Base-by-base conservation (phyloP, 176 grass and related monocot genomes). In the Microstegium vimineum region DNA sequence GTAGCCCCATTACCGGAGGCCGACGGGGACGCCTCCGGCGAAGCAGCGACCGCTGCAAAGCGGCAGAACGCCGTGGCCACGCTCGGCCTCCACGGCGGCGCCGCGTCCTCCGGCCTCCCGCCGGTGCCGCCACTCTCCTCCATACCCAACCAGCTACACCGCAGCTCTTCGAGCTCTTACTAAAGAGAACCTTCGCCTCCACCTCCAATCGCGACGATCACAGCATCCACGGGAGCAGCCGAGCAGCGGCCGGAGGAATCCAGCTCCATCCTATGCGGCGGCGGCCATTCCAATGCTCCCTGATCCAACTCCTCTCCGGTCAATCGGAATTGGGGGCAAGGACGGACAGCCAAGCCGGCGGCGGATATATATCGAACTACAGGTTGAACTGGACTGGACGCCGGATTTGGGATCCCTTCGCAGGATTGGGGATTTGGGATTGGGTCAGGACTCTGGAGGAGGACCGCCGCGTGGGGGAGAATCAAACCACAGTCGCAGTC, bases 251-350 rank as follows among this genome's bases (percentile, higher is more conserved):
- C 83, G 59, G 79, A 86, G 59, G 83, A 90, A 67, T 90, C 88
- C 79, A 90, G 69, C 88, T 90, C 84, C 88, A 90, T 90, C 74
- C 88, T 90, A 90, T 64, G 74, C 69, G 28, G 75, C 64, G 20
- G 88, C 83, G 10, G 74, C 79, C 84, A 77, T 85, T 47, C 33
- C 45, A 76, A 75, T 59, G 54, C 78, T 76, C 63, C 62, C 49
- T 52, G 69, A 86, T 86, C 78, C 78, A 69, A 38, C n/a, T 38
- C 71, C 71, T 41, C 71, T 61, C 76, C 69, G 45, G 12, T 63
- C 8, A 35, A 66, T 66, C 42, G 64, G 77, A 51, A 33, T 43
- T 38, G 52, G 82, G 81, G 69, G 22, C 35, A 20, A 33, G 52
- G 13, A 14, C 35, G 62, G 70, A 63, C 23, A 30, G 30, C 37